Base-by-base conservation (phyloP, 495 filamentous ascomycete species). In the Astrocystis sublimbata region DNA sequence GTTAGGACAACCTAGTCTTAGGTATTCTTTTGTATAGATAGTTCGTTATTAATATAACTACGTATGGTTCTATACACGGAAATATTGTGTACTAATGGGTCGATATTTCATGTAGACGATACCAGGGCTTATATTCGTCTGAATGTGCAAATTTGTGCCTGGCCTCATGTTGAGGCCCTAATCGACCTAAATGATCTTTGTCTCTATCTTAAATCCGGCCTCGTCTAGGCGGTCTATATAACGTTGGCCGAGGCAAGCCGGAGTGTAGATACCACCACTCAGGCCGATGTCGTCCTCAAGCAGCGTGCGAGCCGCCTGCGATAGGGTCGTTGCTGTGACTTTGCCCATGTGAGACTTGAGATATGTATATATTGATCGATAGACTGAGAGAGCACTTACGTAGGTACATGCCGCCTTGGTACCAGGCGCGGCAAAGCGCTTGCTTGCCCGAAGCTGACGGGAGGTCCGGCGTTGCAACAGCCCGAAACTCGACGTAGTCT, bases 171-270 rank as follows among this genome's bases (percentile, higher is more conserved):
- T n/a, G n/a, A n/a, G n/a, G n/a, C n/a, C n/a, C n/a, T n/a, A n/a
- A n/a, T n/a, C n/a, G n/a, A n/a, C 41, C 15, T 74, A 70, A 47
- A 80, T 62, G 2, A 73, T 68, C 64, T 76, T 78, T 45, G 75
- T 78, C 71, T 91, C 85, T 56, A 91, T 76, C 50, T 76, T 83
- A 60, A 91, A 85, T 1, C 89, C 89, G 13, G 78, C 82, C 50
- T 81, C 78, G 13, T 84, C 78, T 61, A 93, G 70, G 42, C 89
- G 82, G 68, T 94, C 87, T 59, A 94, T 80, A 68, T 85, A 92
- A 30, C 79, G 78, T 72, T 92, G 88, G 0, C 92, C 92, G 38
- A 97, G 74, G 40, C 85, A 89, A n/a, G 91, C 89, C n/a, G 92
- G 82, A 1, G 92, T 97, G 19, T 92, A 85, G 24, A 96, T 77